Evolutionary conservation across 2,329 filamentous ascomycete genomes (phyloP), one percentile per base, ranked within the genome.

Genomic region (Pseudogymnoascus sp.): DNA sequence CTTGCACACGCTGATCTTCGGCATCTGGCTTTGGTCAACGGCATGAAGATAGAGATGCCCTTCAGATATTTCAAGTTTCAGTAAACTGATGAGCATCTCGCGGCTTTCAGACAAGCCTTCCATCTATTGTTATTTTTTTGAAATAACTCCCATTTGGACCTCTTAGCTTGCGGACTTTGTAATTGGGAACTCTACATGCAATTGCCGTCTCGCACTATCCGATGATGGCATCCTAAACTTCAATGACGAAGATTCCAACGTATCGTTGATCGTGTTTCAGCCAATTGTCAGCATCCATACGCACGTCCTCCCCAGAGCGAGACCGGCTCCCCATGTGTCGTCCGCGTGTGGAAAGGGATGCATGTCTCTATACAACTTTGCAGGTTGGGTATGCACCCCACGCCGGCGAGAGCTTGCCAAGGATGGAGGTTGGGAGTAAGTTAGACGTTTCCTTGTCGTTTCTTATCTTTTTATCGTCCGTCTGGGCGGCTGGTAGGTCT

Each of bases 161-260:
- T 54, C n/a, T 32, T 54, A 18, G 28, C 28, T 54, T 12, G 43
- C 14, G 12, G n/a, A 5, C 47, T 32, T 54, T 54, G 47, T 54
- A 54, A 54, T 54, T 54, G n/a, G 47, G n/a, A 34, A 20, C n/a
- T 34, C 28, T 18, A 54, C 47, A 34, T 54, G 5, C 47, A 20
- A 54, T 34, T 54, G 11, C 47, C 47, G 47, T 16, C 32, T 54
- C 28, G 28, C 47, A 54, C 28, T 20, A 54, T 54, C 25, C 47
- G 47, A 54, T 54, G 47, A 8, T 54, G 47, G 47, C 47, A 54
- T 54, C 28, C 28, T 54, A 54, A 54, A 34, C 47, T 54, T 34
- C 28, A 54, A 54, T 54, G 47, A 54, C 47, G 47, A 54, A 32
- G 47, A 32, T 20, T 54, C 28, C 47, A 54, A 16, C 47, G 28